phyloP scores from a whole-genome alignment of 805 yeast genomes.

The Yueomyces sp. region DNA sequence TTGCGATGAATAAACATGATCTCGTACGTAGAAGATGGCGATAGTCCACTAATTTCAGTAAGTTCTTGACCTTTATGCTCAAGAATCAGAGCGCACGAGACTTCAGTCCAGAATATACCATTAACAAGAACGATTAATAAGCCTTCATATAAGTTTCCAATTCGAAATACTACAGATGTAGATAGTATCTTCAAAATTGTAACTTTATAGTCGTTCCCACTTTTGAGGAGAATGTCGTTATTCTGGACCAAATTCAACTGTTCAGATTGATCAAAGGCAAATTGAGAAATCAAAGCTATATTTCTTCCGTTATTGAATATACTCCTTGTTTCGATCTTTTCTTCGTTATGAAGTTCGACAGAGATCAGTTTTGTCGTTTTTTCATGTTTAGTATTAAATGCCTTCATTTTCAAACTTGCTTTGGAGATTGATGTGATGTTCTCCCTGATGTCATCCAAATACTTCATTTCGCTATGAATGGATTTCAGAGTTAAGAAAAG shows the following conservation, averaged over 20 bases:
- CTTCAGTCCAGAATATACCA: conserved; percentile 59
- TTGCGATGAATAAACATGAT: conserved; percentile 31
- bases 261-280: no score
- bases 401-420: no score
- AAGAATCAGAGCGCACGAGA: conserved; percentile 31
- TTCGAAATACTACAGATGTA: conserved; percentile 37
- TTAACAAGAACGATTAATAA: conserved; percentile 39
- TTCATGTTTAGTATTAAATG: no score
- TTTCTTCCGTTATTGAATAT: conserved; percentile 19
- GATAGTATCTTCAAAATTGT: conserved; percentile 39
- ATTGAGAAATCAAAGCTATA: no score
- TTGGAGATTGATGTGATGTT: no score
- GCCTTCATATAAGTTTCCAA: conserved; percentile 31
- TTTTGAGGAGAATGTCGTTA: no score
- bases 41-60: conserved; percentile 50
- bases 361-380: no score
- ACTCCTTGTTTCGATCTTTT: conserved; percentile 6
- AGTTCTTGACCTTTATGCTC: conserved; percentile 33
- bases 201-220: conserved; percentile 19
- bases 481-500: conserved; percentile 38
- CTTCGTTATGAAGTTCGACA: no score
- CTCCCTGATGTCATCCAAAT: conserved; percentile 25
- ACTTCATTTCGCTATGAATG: conserved; percentile 33
- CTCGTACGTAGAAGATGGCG: conserved; percentile 52
- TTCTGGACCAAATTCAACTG: no score